Evolutionary conservation across 2,329 filamentous ascomycete genomes (phyloP), one percentile per base, ranked within the genome.

Genomic region (Clonostachys rhizophaga): DNA sequence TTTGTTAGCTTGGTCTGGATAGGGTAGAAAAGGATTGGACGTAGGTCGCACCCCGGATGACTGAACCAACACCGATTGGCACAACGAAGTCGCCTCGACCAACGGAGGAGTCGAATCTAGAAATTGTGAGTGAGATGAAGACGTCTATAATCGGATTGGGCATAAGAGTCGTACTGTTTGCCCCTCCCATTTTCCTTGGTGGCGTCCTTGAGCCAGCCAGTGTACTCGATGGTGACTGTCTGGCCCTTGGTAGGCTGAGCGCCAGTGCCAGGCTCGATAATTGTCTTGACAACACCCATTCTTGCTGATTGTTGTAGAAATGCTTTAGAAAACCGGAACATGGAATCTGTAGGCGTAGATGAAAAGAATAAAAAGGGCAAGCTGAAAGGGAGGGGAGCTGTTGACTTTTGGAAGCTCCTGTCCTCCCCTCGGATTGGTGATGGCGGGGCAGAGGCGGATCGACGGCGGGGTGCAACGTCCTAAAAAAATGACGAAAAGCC

Each of bases 101-200:
- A 54, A 86, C 76, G 16, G 92, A 96, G 51, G 84, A 87, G 72
- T 97, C 94, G 72, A 99, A 97, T 68, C 91, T 96, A 57, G 36
- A 46, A 49, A 17, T 8, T 3, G 40, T 34, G 40, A n/a, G 42
- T 7, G 24, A 18, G 42, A 34, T n/a, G 10, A 30, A 18, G 4
- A 14, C 11, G 2, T n/a, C 14, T 50, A n/a, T 7, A 34, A 24
- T 5, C 13, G 1, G 1, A 42, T 43, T 47, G 16, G 47, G 43
- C 20, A 39, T n/a, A 11, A 5, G n/a, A 18, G 4, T 70, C 85
- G 60, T 74, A 95, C 91, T 90, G 63, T 24, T 66, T 69, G 59
- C 91, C 91, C 78, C 87, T 82, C 60, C 80, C 74, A 49, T 81
- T 75, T 16, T 78, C 68, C 64, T 81, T 70, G 53, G 61, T 69